Evolutionary conservation across 2,329 filamentous ascomycete species (phyloP).

Genomic region (Fusarium sarcochroum): DNA sequence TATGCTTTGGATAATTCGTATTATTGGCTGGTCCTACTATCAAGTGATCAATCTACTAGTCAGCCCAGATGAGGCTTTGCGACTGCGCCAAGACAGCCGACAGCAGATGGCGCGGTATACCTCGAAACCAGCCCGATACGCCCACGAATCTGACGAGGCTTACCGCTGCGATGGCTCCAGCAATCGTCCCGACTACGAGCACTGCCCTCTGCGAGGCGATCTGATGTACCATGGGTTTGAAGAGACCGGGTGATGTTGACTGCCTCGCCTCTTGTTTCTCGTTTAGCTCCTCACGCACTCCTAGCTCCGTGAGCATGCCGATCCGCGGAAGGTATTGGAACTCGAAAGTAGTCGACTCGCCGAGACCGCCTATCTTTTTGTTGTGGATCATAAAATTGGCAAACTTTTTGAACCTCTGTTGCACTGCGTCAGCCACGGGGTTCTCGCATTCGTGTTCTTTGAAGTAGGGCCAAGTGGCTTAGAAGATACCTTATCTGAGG

Average conservation of each 20-base stretch:
- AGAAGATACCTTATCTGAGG: not conserved
- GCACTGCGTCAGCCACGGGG: constrained; percentile 24
- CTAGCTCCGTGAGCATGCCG: constrained; percentile 53
- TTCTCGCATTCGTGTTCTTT: not conserved
- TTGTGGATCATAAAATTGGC: constrained; percentile 70
- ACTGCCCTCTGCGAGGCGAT: constrained; percentile 34
- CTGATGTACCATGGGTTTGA: constrained; percentile 15
- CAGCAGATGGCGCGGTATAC: constrained; percentile 37
- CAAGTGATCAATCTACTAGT: constrained; percentile 7
- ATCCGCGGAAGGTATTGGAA: constrained; percentile 77
- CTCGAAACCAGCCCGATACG: constrained; percentile 27
- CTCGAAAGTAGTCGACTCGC: constrained; percentile 74
- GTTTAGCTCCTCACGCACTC: constrained; percentile 40
- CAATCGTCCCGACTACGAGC: constrained; percentile 32
- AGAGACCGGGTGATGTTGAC: constrained; percentile 5
- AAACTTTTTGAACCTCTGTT: constrained; percentile 47
- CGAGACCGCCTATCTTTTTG: constrained; percentile 72
- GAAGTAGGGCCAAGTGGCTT: not conserved
- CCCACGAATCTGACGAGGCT: constrained; percentile 35
- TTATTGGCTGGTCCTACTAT: not conserved
- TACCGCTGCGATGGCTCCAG: constrained; percentile 31
- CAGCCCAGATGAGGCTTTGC: constrained; percentile 34
- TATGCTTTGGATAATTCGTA: not conserved
- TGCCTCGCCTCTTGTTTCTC: constrained; percentile 3
- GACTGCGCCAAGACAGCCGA: constrained; percentile 41